Base-by-base conservation (phyloP, 306 rosid species). In the Acacia acuminata region DNA sequence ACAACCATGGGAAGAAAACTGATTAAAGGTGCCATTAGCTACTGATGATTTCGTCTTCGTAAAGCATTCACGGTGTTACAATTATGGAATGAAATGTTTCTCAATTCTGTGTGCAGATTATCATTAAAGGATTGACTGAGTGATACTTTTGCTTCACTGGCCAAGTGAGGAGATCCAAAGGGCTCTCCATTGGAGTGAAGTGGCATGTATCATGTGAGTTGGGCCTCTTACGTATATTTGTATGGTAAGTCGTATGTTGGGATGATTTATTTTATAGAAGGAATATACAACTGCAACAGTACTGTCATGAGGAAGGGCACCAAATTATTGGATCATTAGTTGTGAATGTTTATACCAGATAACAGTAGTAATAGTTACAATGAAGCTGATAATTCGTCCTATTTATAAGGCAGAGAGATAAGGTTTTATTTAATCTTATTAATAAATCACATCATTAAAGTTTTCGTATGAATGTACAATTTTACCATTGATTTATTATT, bases 1-100 rank as follows among this genome's bases (percentile, higher is more conserved):
- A 82, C 91, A 92, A 75, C 90, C 92, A 72, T 84, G 93, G 93
- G 94, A 96, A 86, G 92, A 86, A 84, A 85, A 75, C 75, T 88
- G 89, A 91, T 76, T 73, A 84, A 86, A 77, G 88, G 90, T 91
- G 87, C 67, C 72, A 30, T 48, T 55, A 38, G 50, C 79, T 74
- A 48, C 81, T 44, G 50, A 20, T 68, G 65, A 51, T 65, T 69
- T 38, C 84, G 60, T 74, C 73, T 81, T 61, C 67, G 30, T 60
- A 36, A 76, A 70, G 15, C 61, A 68, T n/a, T 45, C 53, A 36
- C 64, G 79, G 38, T 64, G 22, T 68, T 56, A 36, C 14, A 51
- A 82, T 65, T 47, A 5, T 72, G 55, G 47, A 66, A n/a, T 75
- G 67, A 32, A 83, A 55, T 75, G 20, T 56, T 48, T 74, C 16